Conservation (phyloP, 306 rosid genomes). For the Corylus heterophylla region DNA sequence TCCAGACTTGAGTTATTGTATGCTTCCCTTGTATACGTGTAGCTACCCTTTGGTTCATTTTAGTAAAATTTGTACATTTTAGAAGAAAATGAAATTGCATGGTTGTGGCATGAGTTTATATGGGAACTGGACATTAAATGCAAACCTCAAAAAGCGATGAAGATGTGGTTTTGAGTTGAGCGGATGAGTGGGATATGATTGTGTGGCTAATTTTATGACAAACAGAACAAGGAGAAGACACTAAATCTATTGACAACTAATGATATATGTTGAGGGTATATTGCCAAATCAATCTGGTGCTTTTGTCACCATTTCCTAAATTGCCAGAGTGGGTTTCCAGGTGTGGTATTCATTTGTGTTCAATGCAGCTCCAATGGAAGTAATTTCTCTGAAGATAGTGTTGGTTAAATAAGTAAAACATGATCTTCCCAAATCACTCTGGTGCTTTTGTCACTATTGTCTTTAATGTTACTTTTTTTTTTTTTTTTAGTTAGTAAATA, state of each 20-base stretch:
- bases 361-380: not conserved
- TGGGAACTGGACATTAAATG: not conserved
- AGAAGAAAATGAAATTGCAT: not conserved
- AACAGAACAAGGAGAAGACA: not conserved
- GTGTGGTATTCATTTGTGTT: not conserved
- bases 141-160: not conserved
- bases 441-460: not conserved
- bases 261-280: not conserved
- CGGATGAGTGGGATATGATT: not conserved
- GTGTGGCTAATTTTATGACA: conserved; percentile 1
- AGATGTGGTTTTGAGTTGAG: not conserved
- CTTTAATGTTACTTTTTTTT: not conserved
- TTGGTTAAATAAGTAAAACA: not conserved
- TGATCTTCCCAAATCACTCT: not conserved
- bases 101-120: not conserved
- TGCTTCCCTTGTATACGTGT: not conserved
- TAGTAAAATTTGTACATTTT: not conserved
- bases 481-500: too few species aligned
- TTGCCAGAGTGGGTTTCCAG: not conserved
- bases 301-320: not conserved
- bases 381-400: not conserved
- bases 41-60: not conserved
- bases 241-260: not conserved
- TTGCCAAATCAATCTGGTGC: too few species aligned
- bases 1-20: not conserved